Evolutionary conservation across 495 filamentous ascomycete species (phyloP).

Genomic region (Neurospora tetraspora): DNA sequence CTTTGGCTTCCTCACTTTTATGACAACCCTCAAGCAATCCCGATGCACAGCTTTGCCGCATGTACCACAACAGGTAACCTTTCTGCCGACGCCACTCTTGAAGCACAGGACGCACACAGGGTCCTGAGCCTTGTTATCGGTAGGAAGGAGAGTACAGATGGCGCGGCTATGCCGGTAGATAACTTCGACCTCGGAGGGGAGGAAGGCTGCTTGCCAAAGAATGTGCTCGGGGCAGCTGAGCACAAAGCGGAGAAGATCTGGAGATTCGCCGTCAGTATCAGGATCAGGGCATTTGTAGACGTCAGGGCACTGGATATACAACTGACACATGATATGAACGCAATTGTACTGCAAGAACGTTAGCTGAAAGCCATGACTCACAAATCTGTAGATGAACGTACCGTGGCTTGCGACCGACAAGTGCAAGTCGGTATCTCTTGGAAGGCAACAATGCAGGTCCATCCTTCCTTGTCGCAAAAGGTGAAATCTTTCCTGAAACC

Average conservation of each 20-base stretch:
- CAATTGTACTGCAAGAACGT: neutral
- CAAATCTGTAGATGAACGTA: neutral
- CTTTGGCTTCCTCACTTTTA: accelerated
- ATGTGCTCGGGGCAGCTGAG: neutral
- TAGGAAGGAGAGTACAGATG: neutral
- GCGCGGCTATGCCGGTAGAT: neutral
- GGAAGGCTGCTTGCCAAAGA: neutral
- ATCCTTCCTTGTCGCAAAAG: neutral
- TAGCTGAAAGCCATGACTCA: neutral
- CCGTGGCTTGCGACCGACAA: neutral
- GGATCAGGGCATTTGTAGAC: neutral
- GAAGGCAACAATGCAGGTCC: neutral
- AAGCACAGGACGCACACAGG: neutral
- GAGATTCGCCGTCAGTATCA: neutral
- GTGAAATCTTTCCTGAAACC: neutral
- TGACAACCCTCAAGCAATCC: neutral
- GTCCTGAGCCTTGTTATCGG: no score
- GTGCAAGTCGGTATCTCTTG: neutral
- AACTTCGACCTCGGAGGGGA: neutral
- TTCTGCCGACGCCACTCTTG: neutral
- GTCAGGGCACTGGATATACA: neutral
- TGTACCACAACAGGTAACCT: neutral
- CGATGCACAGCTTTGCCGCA: neutral
- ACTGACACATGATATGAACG: neutral
- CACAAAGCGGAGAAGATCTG: neutral